A percentile compares a stretch with the other conserved stretches of the same genome.
phyloP scores from a whole-genome alignment of 179 eudicot species.

The Amaranthus tricolor region DNA sequence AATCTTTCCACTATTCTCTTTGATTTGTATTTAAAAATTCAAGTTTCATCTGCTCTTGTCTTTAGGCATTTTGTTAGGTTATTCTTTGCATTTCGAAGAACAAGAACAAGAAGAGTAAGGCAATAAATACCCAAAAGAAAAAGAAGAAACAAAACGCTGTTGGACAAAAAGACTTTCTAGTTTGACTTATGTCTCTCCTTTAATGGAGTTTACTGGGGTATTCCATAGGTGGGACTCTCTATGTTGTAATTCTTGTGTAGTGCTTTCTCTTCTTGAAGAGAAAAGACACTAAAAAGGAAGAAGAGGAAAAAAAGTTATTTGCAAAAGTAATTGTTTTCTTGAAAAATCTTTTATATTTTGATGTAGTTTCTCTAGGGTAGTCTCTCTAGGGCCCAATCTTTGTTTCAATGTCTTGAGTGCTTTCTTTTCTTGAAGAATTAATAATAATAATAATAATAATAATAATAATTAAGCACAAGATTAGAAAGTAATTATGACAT shows the following conservation, averaged over 20 bases:
- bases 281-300: too few relatives aligned
- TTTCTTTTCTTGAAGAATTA: background rate
- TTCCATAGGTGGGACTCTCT: too few relatives aligned
- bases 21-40: background rate
- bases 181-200: background rate
- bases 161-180: background rate
- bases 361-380: background rate
- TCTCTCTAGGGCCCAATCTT: background rate
- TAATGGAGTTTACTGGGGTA: background rate
- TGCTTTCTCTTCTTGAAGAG: too few relatives aligned
- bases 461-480: background rate
- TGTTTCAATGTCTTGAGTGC: background rate
- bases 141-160: background rate
- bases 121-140: background rate
- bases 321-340: constrained; percentile 8
- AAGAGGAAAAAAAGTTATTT: constrained; percentile 2
- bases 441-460: background rate
- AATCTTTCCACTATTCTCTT: constrained; percentile 14
- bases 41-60: constrained; percentile 18
- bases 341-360: background rate
- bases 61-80: constrained; percentile 6
- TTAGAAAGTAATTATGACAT: background rate
- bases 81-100: constrained; percentile 7
- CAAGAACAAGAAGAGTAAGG: background rate
- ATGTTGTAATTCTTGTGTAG: too few relatives aligned